phyloP scores from a whole-genome alignment of 2,329 filamentous ascomycete species.

The Ceratocystis harringtonii region DNA sequence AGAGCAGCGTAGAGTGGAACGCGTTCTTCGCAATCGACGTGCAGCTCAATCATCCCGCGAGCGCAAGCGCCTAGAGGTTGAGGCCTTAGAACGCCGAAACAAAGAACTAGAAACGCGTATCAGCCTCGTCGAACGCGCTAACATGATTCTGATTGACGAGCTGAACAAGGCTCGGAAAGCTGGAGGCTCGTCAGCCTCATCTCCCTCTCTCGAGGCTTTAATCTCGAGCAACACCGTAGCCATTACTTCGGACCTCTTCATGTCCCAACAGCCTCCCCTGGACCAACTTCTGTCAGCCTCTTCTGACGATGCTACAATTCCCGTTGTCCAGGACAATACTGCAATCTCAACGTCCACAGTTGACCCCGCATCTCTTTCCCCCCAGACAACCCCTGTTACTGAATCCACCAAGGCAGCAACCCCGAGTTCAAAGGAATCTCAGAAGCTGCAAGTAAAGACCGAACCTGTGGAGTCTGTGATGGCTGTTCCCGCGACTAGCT shows the following conservation, averaged over 20 bases:
- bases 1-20: slow-evolving; percentile 92
- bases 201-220: slow-evolving; percentile 30
- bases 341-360: slow-evolving; percentile 34
- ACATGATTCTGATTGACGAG: slow-evolving; percentile 35
- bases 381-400: slow-evolving; percentile 37
- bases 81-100: slow-evolving; percentile 66
- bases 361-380: slow-evolving; percentile 47
- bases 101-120: slow-evolving; percentile 52
- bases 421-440: slow-evolving; percentile 18
- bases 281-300: slow-evolving; percentile 23
- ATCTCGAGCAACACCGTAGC: slow-evolving; percentile 29
- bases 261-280: slow-evolving; percentile 23
- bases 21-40: slow-evolving; percentile 87
- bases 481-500: slow-evolving; percentile 17
- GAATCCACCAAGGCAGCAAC: slow-evolving; percentile 6
- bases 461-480: slow-evolving; percentile 16
- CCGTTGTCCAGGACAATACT: slow-evolving; percentile 3
- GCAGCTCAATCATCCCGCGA: slow-evolving; percentile 94
- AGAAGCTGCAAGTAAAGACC: slow-evolving; percentile 21
- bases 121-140: slow-evolving; percentile 41
- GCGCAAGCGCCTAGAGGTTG: slow-evolving; percentile 76
- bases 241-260: slow-evolving; percentile 44
- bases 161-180: slow-evolving; percentile 34
- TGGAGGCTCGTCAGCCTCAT: slow-evolving; percentile 28
- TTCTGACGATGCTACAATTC: neutral